Base-by-base conservation (phyloP, 1,284 basidiomycete genomes). In the Prillingera fragicola region DNA sequence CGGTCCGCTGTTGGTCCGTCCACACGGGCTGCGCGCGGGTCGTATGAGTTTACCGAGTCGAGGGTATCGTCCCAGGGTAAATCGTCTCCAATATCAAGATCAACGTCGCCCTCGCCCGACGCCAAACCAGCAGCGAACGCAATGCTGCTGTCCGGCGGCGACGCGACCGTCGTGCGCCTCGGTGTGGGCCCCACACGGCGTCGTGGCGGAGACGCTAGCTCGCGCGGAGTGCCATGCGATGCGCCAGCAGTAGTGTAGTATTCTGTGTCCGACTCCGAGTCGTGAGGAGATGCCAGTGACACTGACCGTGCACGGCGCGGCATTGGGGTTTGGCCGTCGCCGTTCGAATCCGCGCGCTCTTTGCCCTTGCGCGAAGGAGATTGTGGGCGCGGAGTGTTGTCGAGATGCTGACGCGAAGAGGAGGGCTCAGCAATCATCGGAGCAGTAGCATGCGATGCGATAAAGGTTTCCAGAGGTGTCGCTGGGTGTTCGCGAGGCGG, bases 21-120 rank as follows among this genome's bases (percentile, higher is more conserved):
- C 19, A 8, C 18, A 15, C 26, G 33, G 21, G 18, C 17, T 37
- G 35, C 25, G 31, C 29, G n/a, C n/a, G n/a, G n/a, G n/a, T n/a
- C n/a, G n/a, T n/a, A n/a, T n/a, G n/a, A n/a, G n/a, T n/a, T n/a
- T 27, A 38, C 37, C 37, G 37, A 40, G n/a, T 42, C 48, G 24
- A 39, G 15, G 12, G 36, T 43, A 19, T 38, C 42, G 21, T 42
- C 51, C 40, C 55, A 42, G 25, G 47, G 45, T 23, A 43, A 26
- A 46, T 21, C 10, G 43, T 50, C 54, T 21, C 60, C 57, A 44
- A 63, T 62, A 19, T 68, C 66, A 22, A 68, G 33, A 19, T 63
- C 66, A n/a, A 62, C 48, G 27, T 59, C 57, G 8, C 46, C 45
- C 23, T 46, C 36, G 2, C 52, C 43, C 26, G 18, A 25, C 8